phyloP scores from a whole-genome alignment of 2,329 filamentous ascomycete species.

The Delphinella strobiligena region DNA sequence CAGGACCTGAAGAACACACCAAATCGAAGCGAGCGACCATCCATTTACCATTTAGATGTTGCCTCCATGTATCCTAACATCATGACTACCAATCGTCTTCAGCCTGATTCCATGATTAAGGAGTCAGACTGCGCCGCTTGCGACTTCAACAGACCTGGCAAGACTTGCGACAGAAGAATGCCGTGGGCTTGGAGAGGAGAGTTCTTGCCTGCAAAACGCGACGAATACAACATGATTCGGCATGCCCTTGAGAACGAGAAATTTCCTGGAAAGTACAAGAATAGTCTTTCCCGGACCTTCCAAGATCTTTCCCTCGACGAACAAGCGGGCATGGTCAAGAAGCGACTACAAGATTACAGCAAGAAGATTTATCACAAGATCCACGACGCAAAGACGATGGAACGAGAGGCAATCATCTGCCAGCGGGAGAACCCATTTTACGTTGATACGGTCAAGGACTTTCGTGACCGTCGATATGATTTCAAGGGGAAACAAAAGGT shows the following conservation, averaged over 20 bases:
- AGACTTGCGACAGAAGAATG: constrained; percentile 87
- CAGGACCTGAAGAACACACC: constrained; percentile 67
- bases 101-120: constrained; percentile 97
- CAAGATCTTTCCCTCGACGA: constrained; percentile 73
- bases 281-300: constrained; percentile 60
- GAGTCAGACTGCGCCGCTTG: constrained; percentile 95
- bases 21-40: constrained; percentile 69
- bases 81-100: constrained; percentile 96
- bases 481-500: constrained; percentile 98
- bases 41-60: constrained; percentile 97
- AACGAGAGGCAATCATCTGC: constrained; percentile 93
- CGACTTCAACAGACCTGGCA: constrained; percentile 94
- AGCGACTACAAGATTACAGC: constrained; percentile 81
- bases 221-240: constrained; percentile 99
- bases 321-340: constrained; percentile 67
- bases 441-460: constrained; percentile 88
- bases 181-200: constrained; percentile 99
- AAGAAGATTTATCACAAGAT: constrained; percentile 99
- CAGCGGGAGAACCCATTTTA: constrained; percentile 98
- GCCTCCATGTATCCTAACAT: constrained; percentile 99
- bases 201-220: constrained; percentile 86
- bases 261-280: constrained; percentile 70
- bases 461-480: constrained; percentile 93
- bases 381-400: constrained; percentile 83
- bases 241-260: constrained; percentile 82